Base-by-base conservation (phyloP, 306 rosid genomes). In the Herpetospermum pedunculosum region DNA sequence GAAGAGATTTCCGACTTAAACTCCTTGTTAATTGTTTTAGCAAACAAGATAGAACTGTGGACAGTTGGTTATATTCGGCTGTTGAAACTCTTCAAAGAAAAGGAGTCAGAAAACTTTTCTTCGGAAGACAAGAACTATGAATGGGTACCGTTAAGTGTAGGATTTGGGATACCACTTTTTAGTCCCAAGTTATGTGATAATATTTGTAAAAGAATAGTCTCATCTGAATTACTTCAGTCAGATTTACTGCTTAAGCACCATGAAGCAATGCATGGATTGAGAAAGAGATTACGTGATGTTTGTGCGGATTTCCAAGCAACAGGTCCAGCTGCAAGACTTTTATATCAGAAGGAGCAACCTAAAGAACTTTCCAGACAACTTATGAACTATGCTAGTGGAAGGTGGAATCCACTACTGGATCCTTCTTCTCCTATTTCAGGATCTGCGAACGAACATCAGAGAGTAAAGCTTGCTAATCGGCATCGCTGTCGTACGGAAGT, bases 131-230 rank as follows among this genome's bases (percentile, higher is more conserved):
- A 81, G 75, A 91, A 80, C 79, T 87, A 84, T 81, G 96, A 94
- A 72, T 94, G 97, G 99, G 96, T 94, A 57, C 99, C 96, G 2
- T 79, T 91, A 86, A 89, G 96, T 58, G 88, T 91, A 57, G 99
- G 87, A 80, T 94, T 94, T 55, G 99, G 99, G 67, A 82, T 94
- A 78, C 97, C 99, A 34, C 85, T 94, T 46, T 94, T 87, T 80
- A 91, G 91, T 84, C 99, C 97, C 25, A 87, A 81, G 41, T 73
- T 94, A 79, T 91, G 97, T 70, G 83, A 79, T 75, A 78, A 75
- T 60, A 94, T 89, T 69, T 91, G 99, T 77, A 84, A 79, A 79
- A 94, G 96, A 76, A 80, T 94, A 76, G 89, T 87, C 76, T 89
- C 92, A 32, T 94, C 97, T 0, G 86, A 88, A 76, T 75, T 94